A percentile compares a stretch with the other conserved stretches of the same genome.
These are phyloP conservation scores for Clavispora asparagi DNA, from an alignment of 805 yeast genomes.

Conservation along the genomic window DNA sequence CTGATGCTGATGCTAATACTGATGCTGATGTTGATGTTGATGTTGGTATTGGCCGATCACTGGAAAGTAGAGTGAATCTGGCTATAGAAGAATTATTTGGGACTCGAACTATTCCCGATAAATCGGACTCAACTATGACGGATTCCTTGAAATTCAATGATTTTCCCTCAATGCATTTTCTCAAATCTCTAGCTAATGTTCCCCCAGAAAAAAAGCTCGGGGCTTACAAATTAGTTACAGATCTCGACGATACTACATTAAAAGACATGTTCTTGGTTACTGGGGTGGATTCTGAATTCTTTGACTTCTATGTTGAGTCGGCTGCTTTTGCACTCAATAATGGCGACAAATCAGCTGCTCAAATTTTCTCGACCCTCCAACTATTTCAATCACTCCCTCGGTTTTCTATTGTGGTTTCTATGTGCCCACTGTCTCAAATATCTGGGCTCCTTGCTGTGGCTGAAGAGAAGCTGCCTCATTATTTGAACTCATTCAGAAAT, in stretches of 20 bases:
- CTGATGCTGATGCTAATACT: no score
- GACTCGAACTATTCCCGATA: neutral
- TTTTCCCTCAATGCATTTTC: constrained; percentile 21
- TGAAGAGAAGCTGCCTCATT: neutral
- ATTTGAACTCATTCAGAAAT: neutral
- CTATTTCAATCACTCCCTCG: constrained; percentile 1
- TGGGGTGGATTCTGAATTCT: constrained; percentile 47
- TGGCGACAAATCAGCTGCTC: constrained; percentile 1
- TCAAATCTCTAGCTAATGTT: constrained; percentile 21
- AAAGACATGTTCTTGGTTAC: constrained; percentile 30
- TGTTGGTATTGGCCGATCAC: neutral
- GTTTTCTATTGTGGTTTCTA: neutral
- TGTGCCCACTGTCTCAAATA: neutral
- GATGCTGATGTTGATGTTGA: no score
- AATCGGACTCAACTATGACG: neutral
- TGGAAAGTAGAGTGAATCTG: neutral
- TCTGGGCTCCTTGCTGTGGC: neutral
- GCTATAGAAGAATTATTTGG: constrained; percentile 10
- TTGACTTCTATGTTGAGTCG: constrained; percentile 46
- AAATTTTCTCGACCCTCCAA: constrained; percentile 5
- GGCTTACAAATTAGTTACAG: constrained; percentile 35
- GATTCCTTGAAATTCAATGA: constrained; percentile 9
- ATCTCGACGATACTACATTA: constrained; percentile 20
- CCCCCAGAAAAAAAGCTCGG: constrained; percentile 20
- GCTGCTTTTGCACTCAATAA: constrained; percentile 13